Evolutionary conservation across 2,329 filamentous ascomycete species (phyloP), one percentile per base, ranked within the genome.

Genomic region (Penicillium rolfsii): DNA sequence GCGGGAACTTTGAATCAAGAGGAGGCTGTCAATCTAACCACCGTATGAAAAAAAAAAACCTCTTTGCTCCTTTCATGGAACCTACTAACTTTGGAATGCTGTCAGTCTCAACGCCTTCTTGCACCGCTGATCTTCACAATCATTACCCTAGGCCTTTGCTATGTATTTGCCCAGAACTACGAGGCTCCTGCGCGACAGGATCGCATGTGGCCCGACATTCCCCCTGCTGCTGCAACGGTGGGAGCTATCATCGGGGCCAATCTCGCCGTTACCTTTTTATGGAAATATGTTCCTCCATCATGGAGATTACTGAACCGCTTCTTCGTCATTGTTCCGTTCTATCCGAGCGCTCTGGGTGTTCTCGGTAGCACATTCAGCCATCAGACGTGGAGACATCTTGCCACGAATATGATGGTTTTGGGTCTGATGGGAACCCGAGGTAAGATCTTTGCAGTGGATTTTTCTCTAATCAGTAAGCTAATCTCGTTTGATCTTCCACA

Each of bases 331-430:
- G 77, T 82, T 4, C 80, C 83, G 3, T 78, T 80, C 19, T 84
- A 83, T 61, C 86, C 86, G 0, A 79, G 80, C 60, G 78, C 84
- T 8, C 60, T 82, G 7, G 82, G 82, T 61, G 74, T 85, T 56
- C 64, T 88, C 5, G 81, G 83, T 19, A 84, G 82, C 67, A 74
- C 81, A 11, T 87, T 88, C 73, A 84, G 82, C 58, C 86, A 89
- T 72, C 81, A 87, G 52, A 76, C 78, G 7, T 70, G 82, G 56
- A 71, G 71, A 49, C 86, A 89, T 71, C 68, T 86, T 4, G 72
- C 78, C 22, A 72, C 73, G 12, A 89, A 88, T 68, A 83, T 86
- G 77, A 67, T 82, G 53, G 76, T 81, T 30, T 70, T 89, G 33
- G 82, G 79, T 74, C 75, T 86, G 58, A 80, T 87, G 58, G 86